These are phyloP conservation scores for Nasturtium officinale DNA, from an alignment of 345 rosid species.

Conservation along the genomic window DNA sequence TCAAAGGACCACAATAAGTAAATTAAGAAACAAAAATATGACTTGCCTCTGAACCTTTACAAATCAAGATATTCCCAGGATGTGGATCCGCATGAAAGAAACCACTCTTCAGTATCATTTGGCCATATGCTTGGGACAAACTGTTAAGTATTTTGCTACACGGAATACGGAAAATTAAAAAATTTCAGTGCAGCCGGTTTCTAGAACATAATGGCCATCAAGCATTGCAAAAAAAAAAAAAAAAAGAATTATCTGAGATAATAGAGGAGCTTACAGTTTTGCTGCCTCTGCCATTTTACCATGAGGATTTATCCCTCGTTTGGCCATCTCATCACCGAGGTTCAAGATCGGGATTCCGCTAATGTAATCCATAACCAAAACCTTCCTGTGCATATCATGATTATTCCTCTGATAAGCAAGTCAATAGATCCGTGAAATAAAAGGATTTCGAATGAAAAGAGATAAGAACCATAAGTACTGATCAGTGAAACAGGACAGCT, in stretches of 20 bases:
- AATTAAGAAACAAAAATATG: neutral
- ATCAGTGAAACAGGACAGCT: slow-evolving; percentile 8
- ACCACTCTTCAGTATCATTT: slow-evolving; percentile 98
- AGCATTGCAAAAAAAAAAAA: neutral
- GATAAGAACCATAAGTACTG: neutral
- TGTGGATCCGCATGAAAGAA: slow-evolving; percentile 99
- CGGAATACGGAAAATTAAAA: neutral
- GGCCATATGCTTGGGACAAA: slow-evolving; percentile 87
- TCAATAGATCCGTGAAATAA: neutral
- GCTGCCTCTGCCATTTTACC: slow-evolving; percentile 84
- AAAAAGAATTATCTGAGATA: slow-evolving; percentile 34
- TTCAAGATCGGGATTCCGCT: slow-evolving; percentile 87
- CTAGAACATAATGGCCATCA: slow-evolving; percentile 22
- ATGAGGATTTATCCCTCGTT: slow-evolving; percentile 84
- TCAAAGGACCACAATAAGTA: neutral
- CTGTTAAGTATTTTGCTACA: slow-evolving; percentile 85
- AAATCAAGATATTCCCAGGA: slow-evolving; percentile 93
- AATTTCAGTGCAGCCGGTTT: neutral
- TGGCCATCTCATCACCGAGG: slow-evolving; percentile 88
- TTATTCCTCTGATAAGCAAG: slow-evolving; percentile 15
- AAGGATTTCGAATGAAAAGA: neutral
- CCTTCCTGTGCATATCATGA: slow-evolving; percentile 56
- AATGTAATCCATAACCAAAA: slow-evolving; percentile 85
- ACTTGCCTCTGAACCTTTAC: slow-evolving; percentile 97
- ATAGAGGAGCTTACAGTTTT: slow-evolving; percentile 73